A percentile compares a stretch with the other conserved stretches of the same genome.
Conservation (phyloP, 1,139 yeast species). For the Arxiozyma slooffiae region DNA sequence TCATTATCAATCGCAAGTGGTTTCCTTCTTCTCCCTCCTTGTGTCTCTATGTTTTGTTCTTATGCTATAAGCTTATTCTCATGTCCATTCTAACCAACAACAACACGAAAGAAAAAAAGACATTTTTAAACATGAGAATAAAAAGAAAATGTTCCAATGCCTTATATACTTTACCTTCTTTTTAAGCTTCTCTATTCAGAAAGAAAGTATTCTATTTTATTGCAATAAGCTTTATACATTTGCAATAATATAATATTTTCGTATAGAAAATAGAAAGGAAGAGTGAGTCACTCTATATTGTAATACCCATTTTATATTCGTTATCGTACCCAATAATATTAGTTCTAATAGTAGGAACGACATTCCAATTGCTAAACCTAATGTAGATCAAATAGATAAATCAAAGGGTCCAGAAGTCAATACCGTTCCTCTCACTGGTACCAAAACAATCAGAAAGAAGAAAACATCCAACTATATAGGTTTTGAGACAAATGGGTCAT, state of each 20-base stretch:
- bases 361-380: not conserved
- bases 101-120: too few relatives aligned
- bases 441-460: slow-evolving; percentile 34
- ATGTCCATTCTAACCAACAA: too few relatives aligned
- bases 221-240: not conserved
- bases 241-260: too few relatives aligned
- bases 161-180: too few relatives aligned
- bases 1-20: not conserved
- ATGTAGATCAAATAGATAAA: not conserved
- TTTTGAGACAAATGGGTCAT: slow-evolving; percentile 89
- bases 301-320: not conserved
- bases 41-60: too few relatives aligned
- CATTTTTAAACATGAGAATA: not conserved
- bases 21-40: too few relatives aligned
- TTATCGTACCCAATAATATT: slow-evolving; percentile 1
- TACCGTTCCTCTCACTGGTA: slow-evolving; percentile 15
- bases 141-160: too few relatives aligned
- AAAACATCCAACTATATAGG: slow-evolving; percentile 68
- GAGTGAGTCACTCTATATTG: not conserved
- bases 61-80: too few relatives aligned
- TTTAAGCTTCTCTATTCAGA: too few relatives aligned
- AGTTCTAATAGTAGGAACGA: not conserved
- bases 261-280: not conserved
- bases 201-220: too few relatives aligned
- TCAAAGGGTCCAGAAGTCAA: not conserved